Conservation (phyloP, 2,329 filamentous ascomycete species). For the Epicoccum sorghinum region DNA sequence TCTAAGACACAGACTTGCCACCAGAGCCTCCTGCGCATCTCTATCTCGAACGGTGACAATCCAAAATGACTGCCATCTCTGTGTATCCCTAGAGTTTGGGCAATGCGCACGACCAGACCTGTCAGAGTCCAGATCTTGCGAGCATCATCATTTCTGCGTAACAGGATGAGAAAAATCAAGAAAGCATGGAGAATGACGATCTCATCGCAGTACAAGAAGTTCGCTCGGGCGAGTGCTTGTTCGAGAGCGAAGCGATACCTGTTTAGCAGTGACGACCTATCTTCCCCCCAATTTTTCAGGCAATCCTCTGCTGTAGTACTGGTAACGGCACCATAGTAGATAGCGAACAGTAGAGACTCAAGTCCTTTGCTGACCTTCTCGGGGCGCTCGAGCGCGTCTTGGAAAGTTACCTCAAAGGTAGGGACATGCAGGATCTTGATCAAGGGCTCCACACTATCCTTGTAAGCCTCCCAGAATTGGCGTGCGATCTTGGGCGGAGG, state of each 20-base stretch:
- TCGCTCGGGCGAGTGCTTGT: conserved; percentile 67
- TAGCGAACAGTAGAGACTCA: conserved; percentile 66
- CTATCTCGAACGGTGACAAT: conserved; percentile 64
- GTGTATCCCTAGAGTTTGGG: conserved; percentile 65
- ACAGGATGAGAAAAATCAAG: conserved; percentile 65
- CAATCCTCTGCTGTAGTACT: conserved; percentile 58
- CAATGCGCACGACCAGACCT: conserved; percentile 64
- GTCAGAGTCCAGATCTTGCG: conserved; percentile 64
- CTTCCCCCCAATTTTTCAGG: conserved; percentile 56
- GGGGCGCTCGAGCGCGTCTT: conserved; percentile 65
- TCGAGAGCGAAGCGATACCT: conserved; percentile 68
- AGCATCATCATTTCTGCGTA: conserved; percentile 58
- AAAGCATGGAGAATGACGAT: conserved; percentile 67
- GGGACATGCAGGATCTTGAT: conserved; percentile 75
- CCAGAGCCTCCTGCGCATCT: conserved; percentile 66
- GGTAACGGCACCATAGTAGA: conserved; percentile 65
- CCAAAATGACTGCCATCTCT: conserved; percentile 63
- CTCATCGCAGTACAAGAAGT: conserved; percentile 67
- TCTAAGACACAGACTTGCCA: conserved; percentile 67
- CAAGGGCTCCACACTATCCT: conserved; percentile 75
- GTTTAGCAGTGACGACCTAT: conserved; percentile 55
- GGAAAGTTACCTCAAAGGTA: conserved; percentile 66
- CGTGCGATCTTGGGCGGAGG: conserved; percentile 66
- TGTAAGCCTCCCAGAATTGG: conserved; percentile 72
- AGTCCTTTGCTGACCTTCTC: conserved; percentile 63